These are phyloP conservation scores for Ceratobasidium papillatum DNA, from an alignment of 1,284 basidiomycete genomes.

Conservation along the genomic window DNA sequence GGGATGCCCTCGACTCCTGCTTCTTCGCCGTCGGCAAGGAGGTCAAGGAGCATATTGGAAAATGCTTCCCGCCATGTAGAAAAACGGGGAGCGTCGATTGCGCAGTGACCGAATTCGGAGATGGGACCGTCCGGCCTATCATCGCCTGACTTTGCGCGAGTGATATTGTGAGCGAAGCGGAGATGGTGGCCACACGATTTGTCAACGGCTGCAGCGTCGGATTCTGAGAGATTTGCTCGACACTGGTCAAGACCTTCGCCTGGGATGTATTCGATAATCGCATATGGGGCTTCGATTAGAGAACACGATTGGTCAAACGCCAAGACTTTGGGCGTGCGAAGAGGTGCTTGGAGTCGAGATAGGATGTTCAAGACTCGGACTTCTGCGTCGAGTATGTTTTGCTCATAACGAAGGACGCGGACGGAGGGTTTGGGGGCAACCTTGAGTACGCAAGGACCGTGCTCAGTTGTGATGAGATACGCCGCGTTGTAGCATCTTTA, in stretches of 20 bases:
- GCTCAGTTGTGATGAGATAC: slow-evolving; percentile 23
- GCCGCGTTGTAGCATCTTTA: slow-evolving; percentile 31
- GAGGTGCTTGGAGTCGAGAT: slow-evolving; percentile 8
- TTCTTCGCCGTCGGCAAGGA: slow-evolving; percentile 23
- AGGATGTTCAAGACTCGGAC: slow-evolving; percentile 23
- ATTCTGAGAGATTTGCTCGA: neutral
- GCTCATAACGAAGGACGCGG: slow-evolving; percentile 25
- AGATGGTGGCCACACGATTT: slow-evolving; percentile 16
- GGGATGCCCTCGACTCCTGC: slow-evolving; percentile 12
- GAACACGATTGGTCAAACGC: slow-evolving; percentile 15
- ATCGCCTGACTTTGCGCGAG: slow-evolving; percentile 16
- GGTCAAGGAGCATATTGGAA: neutral
- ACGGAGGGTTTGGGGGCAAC: slow-evolving; percentile 24
- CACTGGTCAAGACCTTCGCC: slow-evolving; percentile 18
- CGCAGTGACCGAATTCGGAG: slow-evolving; percentile 27
- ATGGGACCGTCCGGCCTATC: slow-evolving; percentile 31
- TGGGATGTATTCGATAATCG: slow-evolving; percentile 31
- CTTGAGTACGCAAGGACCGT: slow-evolving; percentile 29
- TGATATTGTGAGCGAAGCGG: slow-evolving; percentile 2
- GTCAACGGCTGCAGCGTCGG: slow-evolving; percentile 2
- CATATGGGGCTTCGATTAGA: slow-evolving; percentile 27
- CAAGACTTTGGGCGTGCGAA: slow-evolving; percentile 25
- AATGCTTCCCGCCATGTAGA: slow-evolving; percentile 34
- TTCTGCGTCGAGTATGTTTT: slow-evolving; percentile 35
- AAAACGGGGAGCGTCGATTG: slow-evolving; percentile 35